These are phyloP conservation scores for Pseudonectria buxi DNA, from an alignment of 2,329 filamentous ascomycete species.

Conservation along the genomic window DNA sequence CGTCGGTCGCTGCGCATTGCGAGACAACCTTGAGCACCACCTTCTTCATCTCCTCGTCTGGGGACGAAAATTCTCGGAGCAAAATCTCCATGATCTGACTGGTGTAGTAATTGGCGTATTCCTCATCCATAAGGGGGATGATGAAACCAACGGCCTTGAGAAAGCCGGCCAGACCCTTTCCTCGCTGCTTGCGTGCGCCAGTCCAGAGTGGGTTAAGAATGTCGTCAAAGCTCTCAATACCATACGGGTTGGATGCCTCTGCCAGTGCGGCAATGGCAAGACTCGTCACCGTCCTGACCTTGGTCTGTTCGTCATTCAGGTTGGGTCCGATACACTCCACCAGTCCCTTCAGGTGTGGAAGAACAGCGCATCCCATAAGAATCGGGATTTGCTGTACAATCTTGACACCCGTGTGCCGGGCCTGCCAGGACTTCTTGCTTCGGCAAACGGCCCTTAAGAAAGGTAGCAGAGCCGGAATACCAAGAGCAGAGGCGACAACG, in stretches of 20 bases:
- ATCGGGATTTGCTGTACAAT: constrained; percentile 99
- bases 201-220: constrained; percentile 97
- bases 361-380: constrained; percentile 92
- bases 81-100: constrained; percentile 98
- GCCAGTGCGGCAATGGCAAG: constrained; percentile 91
- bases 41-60: constrained; percentile 99
- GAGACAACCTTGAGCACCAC: constrained; percentile 96
- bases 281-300: constrained; percentile 93
- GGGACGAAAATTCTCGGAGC: constrained; percentile 89
- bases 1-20: constrained; percentile 88
- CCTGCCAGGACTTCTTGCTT: constrained; percentile 99
- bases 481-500: constrained; percentile 90
- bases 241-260: constrained; percentile 94
- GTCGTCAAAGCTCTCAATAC: constrained; percentile 98
- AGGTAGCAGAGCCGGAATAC: constrained; percentile 88
- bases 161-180: constrained; percentile 92
- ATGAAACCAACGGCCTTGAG: constrained; percentile 97
- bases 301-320: constrained; percentile 94
- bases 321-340: constrained; percentile 96
- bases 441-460: constrained; percentile 94
- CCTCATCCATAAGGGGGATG: constrained; percentile 98
- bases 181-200: constrained; percentile 89
- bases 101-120: constrained; percentile 98
- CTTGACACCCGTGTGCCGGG: constrained; percentile 95
- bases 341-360: constrained; percentile 90